phyloP scores from a whole-genome alignment of 495 filamentous ascomycete genomes.

The Neurospora sp. region DNA sequence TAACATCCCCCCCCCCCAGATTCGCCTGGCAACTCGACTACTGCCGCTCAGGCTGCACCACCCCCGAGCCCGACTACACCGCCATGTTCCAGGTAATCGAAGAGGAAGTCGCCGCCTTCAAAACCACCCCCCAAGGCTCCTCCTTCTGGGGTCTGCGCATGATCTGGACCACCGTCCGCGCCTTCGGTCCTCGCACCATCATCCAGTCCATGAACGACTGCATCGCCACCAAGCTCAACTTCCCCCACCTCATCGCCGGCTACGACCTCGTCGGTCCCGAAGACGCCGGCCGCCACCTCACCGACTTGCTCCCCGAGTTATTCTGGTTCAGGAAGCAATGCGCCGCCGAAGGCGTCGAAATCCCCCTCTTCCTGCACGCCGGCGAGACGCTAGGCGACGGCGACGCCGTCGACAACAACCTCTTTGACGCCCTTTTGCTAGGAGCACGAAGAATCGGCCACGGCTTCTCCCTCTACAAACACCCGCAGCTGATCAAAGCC shows the following conservation, averaged over 20 bases:
- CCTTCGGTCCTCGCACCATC: conserved; percentile 51
- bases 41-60: conserved; percentile 47
- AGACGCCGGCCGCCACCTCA: conserved; percentile 62
- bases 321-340: conserved; percentile 91
- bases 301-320: conserved; percentile 67
- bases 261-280: conserved; percentile 87
- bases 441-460: conserved; percentile 85
- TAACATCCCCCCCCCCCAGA: conserved; percentile 8
- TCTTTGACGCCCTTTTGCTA: conserved; percentile 83
- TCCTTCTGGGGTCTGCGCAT: conserved; percentile 76
- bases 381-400: conserved; percentile 74
- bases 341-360: conserved; percentile 62
- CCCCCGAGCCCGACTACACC: conserved; percentile 48
- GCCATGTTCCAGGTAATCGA: conserved; percentile 60
- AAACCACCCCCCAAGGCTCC: conserved; percentile 51
- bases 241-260: conserved; percentile 71
- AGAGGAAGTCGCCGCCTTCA: conserved; percentile 73
- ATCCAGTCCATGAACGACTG: conserved; percentile 76
- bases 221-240: conserved; percentile 66
- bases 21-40: conserved; percentile 53
- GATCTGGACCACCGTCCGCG: conserved; percentile 74
- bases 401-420: conserved; percentile 64
- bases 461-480: conserved; percentile 79
- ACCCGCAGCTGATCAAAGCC: conserved; percentile 78
- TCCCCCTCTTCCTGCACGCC: conserved; percentile 96